Evolutionary conservation across 2,329 filamentous ascomycete species (phyloP).

Genomic region (Fusarium nelsonii): DNA sequence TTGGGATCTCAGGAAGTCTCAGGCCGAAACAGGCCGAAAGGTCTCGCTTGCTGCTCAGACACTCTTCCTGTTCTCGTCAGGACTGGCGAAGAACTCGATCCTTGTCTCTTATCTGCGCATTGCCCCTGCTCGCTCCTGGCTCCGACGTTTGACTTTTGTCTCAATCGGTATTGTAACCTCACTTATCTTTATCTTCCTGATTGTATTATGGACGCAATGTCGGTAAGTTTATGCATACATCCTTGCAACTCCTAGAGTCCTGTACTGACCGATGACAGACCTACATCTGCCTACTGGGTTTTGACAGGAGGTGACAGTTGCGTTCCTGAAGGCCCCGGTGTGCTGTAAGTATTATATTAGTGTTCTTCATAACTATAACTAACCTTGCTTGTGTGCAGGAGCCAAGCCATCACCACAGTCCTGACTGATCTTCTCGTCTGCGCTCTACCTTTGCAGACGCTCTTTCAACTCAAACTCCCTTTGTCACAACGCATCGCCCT

Average conservation of each 20-base stretch:
- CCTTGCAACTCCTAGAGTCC: neutral
- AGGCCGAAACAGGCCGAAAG: conserved; percentile 51
- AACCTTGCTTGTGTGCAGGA: conserved; percentile 23
- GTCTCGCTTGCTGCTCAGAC: conserved; percentile 57
- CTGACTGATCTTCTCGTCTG: conserved; percentile 54
- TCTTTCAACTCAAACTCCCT: conserved; percentile 52
- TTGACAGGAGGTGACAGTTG: conserved; percentile 47
- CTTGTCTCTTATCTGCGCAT: conserved; percentile 57
- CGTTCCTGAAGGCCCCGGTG: conserved; percentile 47
- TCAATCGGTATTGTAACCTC: conserved; percentile 48
- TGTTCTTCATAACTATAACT: neutral
- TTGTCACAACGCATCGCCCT: conserved; percentile 52
- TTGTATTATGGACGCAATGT: conserved; percentile 56
- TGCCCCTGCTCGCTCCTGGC: conserved; percentile 51
- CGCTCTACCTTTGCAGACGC: conserved; percentile 54
- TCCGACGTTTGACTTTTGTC: conserved; percentile 50
- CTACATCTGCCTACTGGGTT: conserved; percentile 44
- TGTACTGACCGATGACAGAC: conserved; percentile 19
- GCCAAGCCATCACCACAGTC: conserved; percentile 52
- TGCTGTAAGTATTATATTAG: conserved; percentile 38
- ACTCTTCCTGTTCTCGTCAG: conserved; percentile 56
- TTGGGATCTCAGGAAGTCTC: conserved; percentile 51
- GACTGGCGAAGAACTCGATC: conserved; percentile 57
- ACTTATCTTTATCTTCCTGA: conserved; percentile 50
- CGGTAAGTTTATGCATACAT: conserved; percentile 39